These are phyloP conservation scores for Dictyostelium intermedium DNA, from an alignment of 78 protist genomes.

Conservation along the genomic window DNA sequence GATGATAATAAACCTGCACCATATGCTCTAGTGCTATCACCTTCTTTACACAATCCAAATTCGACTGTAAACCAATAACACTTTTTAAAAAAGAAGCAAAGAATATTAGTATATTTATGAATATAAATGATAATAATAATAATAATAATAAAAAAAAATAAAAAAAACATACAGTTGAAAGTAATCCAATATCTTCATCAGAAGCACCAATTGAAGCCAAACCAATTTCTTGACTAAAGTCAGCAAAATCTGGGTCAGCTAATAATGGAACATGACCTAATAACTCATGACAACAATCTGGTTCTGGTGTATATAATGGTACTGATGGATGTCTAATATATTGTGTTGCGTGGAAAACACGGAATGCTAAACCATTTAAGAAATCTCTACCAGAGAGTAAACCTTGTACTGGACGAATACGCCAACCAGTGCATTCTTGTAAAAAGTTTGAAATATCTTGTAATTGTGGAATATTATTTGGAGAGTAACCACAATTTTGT, in stretches of 20 bases:
- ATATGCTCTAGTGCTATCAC: conserved; percentile 87
- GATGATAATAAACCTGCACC: conserved; percentile 97
- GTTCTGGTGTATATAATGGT: conserved; percentile 98
- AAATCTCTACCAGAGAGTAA: conserved; percentile 94
- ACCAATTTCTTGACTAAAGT: conserved; percentile 95
- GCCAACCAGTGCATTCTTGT: conserved; percentile 90
- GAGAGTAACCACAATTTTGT: conserved; percentile 89
- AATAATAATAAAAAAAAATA: background rate
- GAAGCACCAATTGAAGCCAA: conserved; percentile 95
- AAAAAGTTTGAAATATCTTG: conserved; percentile 83
- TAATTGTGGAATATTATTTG: conserved; percentile 87
- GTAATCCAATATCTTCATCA: conserved; percentile 90
- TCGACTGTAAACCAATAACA: conserved; percentile 97
- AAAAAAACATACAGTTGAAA: conserved; percentile 72
- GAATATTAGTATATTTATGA: no score
- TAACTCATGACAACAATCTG: conserved; percentile 96
- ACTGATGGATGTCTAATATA: conserved; percentile 94
- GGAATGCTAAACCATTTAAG: conserved; percentile 95
- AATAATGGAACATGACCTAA: conserved; percentile 98
- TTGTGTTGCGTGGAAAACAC: conserved; percentile 96
- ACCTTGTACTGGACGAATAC: conserved; percentile 95
- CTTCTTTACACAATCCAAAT: conserved; percentile 95
- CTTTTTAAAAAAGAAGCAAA: background rate
- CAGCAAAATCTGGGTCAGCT: conserved; percentile 96
- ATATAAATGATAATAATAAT: no score